These are phyloP conservation scores for Rugonectria rugulosa DNA, from an alignment of 2,329 filamentous ascomycete genomes.

Conservation along the genomic window DNA sequence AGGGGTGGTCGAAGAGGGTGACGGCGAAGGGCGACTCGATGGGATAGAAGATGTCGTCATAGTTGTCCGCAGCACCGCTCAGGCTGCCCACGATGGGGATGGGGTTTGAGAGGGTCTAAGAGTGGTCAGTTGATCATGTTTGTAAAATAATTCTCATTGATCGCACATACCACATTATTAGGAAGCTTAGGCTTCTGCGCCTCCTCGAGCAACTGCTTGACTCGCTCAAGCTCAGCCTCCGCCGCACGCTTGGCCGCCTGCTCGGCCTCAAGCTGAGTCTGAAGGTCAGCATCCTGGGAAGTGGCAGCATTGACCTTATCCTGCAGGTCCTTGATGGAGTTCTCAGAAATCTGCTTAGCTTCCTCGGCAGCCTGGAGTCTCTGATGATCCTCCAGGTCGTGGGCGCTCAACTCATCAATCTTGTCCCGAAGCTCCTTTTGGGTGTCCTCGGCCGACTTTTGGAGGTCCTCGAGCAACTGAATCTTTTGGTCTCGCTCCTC, in stretches of 20 bases:
- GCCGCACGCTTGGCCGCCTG: neutral
- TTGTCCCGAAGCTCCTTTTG: neutral
- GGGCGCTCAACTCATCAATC: slow-evolving; percentile 6
- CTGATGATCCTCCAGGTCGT: slow-evolving; percentile 9
- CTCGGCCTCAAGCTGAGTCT: neutral
- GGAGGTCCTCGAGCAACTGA: slow-evolving; percentile 1
- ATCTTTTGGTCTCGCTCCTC: neutral
- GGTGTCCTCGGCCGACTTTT: slow-evolving; percentile 1
- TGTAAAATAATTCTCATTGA: neutral
- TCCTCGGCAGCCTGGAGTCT: neutral
- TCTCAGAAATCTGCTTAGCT: slow-evolving; percentile 2
- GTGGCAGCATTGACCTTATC: neutral
- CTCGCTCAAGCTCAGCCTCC: neutral
- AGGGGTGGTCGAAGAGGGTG: neutral
- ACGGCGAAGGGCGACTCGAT: neutral
- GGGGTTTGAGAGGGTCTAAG: slow-evolving; percentile 2
- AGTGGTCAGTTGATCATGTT: neutral
- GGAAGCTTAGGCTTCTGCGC: slow-evolving; percentile 3
- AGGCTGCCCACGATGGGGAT: slow-evolving; percentile 4
- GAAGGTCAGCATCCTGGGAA: neutral
- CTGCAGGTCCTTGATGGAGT: neutral
- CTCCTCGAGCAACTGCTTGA: slow-evolving; percentile 3
- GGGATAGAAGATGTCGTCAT: slow-evolving; percentile 2
- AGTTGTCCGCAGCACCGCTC: neutral
- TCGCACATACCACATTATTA: slow-evolving; percentile 3